These are phyloP conservation scores for Puccinia brachypodii DNA, from an alignment of 1,284 basidiomycete species.

Conservation along the genomic window DNA sequence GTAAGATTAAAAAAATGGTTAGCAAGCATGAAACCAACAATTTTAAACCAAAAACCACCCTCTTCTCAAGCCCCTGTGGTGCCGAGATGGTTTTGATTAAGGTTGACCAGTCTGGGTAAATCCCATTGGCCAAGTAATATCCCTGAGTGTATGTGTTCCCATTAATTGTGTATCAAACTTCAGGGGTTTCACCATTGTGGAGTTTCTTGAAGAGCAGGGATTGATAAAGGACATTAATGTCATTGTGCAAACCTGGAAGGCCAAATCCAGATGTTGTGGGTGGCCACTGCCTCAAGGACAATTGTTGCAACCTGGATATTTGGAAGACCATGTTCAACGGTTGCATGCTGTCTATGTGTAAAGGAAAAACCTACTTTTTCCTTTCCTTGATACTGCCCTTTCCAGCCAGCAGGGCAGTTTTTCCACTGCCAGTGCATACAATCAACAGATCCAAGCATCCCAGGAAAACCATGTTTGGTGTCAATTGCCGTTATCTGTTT, in stretches of 20 bases:
- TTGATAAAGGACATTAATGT: not conserved
- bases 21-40: not conserved
- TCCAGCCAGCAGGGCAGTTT: not conserved
- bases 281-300: conserved; percentile 11
- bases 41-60: not conserved
- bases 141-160: not conserved
- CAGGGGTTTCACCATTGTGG: not conserved
- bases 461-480: not conserved
- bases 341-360: too few species aligned
- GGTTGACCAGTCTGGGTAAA: not conserved
- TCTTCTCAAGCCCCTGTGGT: not conserved
- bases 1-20: not conserved
- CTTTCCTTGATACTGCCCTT: not conserved
- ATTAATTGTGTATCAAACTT: not conserved
- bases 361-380: too few species aligned
- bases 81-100: conserved; percentile 6
- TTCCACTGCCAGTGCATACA: not conserved
- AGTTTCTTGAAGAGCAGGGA: not conserved
- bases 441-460: not conserved
- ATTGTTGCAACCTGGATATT: conserved; percentile 8
- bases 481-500: not conserved
- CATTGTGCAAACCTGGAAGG: not conserved
- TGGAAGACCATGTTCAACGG: too few species aligned
- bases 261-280: not conserved
- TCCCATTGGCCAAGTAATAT: conserved; percentile 1